Percentiles rank a stretch among this genome's conserved stretches.
These are phyloP conservation scores for Staphylotrichum longicolle DNA, from an alignment of 495 filamentous ascomycete genomes.

Conservation along the genomic window DNA sequence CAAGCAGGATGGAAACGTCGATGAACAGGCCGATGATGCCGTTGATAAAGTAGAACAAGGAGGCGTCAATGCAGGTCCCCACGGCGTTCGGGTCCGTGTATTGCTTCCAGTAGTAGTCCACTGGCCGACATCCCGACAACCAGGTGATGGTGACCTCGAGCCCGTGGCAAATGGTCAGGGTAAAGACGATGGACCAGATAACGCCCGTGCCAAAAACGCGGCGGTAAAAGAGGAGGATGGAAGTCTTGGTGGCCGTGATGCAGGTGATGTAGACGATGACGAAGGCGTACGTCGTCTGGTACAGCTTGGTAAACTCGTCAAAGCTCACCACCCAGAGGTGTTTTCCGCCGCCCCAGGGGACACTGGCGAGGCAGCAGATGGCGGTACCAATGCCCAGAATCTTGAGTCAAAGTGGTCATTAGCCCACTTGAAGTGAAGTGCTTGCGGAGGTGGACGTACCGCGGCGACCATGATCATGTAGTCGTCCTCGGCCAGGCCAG, in stretches of 20 bases:
- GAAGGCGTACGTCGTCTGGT: conserved; percentile 28
- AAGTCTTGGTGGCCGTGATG: conserved; percentile 27
- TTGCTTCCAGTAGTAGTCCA: conserved; percentile 27
- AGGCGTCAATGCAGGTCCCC: conserved; percentile 26
- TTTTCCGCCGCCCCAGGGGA: conserved; percentile 26
- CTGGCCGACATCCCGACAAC: conserved; percentile 24
- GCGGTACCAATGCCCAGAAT: conserved; percentile 24
- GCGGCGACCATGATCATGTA: conserved; percentile 25
- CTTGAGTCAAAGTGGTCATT: conserved; percentile 2
- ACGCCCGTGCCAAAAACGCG: conserved; percentile 24
- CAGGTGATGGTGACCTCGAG: conserved; percentile 28
- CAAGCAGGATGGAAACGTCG: conserved; percentile 44
- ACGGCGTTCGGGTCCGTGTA: conserved; percentile 25
- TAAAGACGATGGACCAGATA: conserved; percentile 24
- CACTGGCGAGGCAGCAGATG: conserved; percentile 24
- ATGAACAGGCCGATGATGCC: conserved; percentile 35
- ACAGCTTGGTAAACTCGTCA: conserved; percentile 26
- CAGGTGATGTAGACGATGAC: conserved; percentile 32
- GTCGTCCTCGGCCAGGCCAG: conserved; percentile 25
- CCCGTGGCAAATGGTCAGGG: conserved; percentile 21
- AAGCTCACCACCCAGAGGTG: conserved; percentile 25
- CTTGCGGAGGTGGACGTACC: background rate
- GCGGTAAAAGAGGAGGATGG: conserved; percentile 29
- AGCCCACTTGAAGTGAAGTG: background rate
- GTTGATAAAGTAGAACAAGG: conserved; percentile 28